A percentile compares a stretch with the other conserved stretches of the same genome.
Conservation (phyloP, 2,329 filamentous ascomycete species). For the Fusarium goolgardi region DNA sequence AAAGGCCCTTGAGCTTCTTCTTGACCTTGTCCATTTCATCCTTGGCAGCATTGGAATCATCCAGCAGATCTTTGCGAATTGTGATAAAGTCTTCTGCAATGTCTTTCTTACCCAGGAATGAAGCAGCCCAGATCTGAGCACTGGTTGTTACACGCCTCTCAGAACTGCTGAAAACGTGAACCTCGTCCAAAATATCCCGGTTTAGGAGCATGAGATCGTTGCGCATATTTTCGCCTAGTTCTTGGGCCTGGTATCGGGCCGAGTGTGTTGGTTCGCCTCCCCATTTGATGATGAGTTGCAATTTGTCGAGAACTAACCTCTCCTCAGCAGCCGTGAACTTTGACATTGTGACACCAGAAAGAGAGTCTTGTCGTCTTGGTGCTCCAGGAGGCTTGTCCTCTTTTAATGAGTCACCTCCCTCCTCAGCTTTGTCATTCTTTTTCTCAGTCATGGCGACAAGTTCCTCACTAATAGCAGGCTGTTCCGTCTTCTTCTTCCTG, state of each 20-base stretch:
- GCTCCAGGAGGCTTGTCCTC: slow-evolving; percentile 45
- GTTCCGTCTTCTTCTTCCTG: slow-evolving; percentile 81
- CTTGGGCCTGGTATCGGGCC: slow-evolving; percentile 93
- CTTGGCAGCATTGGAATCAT: slow-evolving; percentile 98
- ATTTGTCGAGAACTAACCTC: slow-evolving; percentile 91
- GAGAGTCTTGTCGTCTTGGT: slow-evolving; percentile 80
- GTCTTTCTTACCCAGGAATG: slow-evolving; percentile 89
- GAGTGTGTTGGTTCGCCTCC: slow-evolving; percentile 98
- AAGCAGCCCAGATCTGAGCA: slow-evolving; percentile 93
- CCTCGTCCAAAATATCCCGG: slow-evolving; percentile 88
- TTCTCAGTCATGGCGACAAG: slow-evolving; percentile 49
- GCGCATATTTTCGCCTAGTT: slow-evolving; percentile 94
- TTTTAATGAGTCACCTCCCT: slow-evolving; percentile 38
- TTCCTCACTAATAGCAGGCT: slow-evolving; percentile 57
- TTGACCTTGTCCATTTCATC: slow-evolving; percentile 99
- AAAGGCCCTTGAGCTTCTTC: slow-evolving; percentile 95
- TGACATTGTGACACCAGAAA: slow-evolving; percentile 91
- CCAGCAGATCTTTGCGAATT: slow-evolving; percentile 91
- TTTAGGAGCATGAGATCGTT: slow-evolving; percentile 96
- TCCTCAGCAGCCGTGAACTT: slow-evolving; percentile 94
- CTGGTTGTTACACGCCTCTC: slow-evolving; percentile 95
- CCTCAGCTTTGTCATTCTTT: slow-evolving; percentile 41
- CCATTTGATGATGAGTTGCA: slow-evolving; percentile 99
- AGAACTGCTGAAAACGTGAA: slow-evolving; percentile 94
- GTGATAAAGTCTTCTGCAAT: slow-evolving; percentile 87